Evolutionary conservation across 176 grass and related monocot species (phyloP).

Genomic region (Melocanna baccifera): DNA sequence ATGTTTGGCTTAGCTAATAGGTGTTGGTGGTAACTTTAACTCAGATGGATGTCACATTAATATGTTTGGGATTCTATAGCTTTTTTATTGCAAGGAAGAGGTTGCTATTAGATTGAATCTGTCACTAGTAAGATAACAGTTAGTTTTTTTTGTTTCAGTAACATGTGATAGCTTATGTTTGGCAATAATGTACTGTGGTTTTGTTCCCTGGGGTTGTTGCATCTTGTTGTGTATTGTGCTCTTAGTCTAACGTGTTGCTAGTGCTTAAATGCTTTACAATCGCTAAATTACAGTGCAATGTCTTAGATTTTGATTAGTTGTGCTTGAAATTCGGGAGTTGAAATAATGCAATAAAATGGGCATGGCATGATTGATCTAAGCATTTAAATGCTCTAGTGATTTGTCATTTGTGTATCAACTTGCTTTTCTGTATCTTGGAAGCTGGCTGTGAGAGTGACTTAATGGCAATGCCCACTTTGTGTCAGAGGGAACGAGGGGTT

Average conservation of each 20-base stretch:
- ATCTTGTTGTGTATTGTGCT: not conserved
- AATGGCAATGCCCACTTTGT: not conserved
- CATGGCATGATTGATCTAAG: not conserved
- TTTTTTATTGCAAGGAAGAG: slow-evolving; percentile 4
- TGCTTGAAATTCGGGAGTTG: not conserved
- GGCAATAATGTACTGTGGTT: not conserved
- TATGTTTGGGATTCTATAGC: not conserved
- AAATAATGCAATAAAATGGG: not conserved
- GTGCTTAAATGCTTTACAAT: not conserved
- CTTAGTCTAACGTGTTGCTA: not conserved
- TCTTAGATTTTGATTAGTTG: not conserved
- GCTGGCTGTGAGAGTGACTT: not conserved
- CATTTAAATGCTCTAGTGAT: not conserved
- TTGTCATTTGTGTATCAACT: not conserved
- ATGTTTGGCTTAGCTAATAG: not conserved
- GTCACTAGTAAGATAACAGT: not conserved
- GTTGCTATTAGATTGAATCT: not conserved
- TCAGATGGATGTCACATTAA: not conserved
- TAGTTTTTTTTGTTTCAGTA: not conserved
- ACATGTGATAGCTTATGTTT: not conserved
- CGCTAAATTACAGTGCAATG: not conserved
- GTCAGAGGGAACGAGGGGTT: not conserved
- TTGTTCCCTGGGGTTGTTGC: not conserved
- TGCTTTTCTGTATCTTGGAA: not conserved
- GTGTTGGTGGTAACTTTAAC: not conserved